Percentiles rank a stretch among this genome's conserved stretches.
phyloP scores from a whole-genome alignment of 768 basidiomycete species.

The Kockovaella imperatae region DNA sequence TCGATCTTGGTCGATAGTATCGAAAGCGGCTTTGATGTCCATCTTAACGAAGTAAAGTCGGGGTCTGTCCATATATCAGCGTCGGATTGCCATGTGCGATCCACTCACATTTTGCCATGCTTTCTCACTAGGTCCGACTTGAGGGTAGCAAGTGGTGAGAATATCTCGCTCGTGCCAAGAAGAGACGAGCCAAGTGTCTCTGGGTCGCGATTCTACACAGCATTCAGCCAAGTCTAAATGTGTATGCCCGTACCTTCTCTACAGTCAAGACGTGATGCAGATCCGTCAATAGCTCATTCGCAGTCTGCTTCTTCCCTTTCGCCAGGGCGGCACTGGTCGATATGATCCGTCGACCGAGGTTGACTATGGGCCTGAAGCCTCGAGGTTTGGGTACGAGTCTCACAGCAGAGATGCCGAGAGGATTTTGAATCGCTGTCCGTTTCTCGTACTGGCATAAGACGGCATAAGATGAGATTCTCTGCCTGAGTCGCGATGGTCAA shows the following conservation, averaged over 20 bases:
- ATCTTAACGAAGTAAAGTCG: slow-evolving; percentile 92
- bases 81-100: neutral
- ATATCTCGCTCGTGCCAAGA: slow-evolving; percentile 74
- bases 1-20: slow-evolving; percentile 84
- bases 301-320: slow-evolving; percentile 34
- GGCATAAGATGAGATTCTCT: no score
- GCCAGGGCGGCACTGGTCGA: neutral
- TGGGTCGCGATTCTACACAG: slow-evolving; percentile 55
- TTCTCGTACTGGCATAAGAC: slow-evolving; percentile 14
- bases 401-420: slow-evolving; percentile 32
- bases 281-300: slow-evolving; percentile 77
- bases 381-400: slow-evolving; percentile 88
- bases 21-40: slow-evolving; percentile 93
- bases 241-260: slow-evolving; percentile 58
- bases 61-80: slow-evolving; percentile 52
- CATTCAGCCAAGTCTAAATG: neutral
- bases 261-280: slow-evolving; percentile 81
- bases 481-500: slow-evolving; percentile 1
- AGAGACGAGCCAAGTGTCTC: slow-evolving; percentile 70
- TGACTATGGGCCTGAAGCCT: slow-evolving; percentile 90
- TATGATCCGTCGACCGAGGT: slow-evolving; percentile 50
- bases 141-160: slow-evolving; percentile 62
- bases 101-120: slow-evolving; percentile 53
- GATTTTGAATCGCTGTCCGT: slow-evolving; percentile 23
- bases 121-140: slow-evolving; percentile 49